These are phyloP conservation scores for Rubroshorea leprosula DNA, from an alignment of 345 rosid species.

Conservation along the genomic window DNA sequence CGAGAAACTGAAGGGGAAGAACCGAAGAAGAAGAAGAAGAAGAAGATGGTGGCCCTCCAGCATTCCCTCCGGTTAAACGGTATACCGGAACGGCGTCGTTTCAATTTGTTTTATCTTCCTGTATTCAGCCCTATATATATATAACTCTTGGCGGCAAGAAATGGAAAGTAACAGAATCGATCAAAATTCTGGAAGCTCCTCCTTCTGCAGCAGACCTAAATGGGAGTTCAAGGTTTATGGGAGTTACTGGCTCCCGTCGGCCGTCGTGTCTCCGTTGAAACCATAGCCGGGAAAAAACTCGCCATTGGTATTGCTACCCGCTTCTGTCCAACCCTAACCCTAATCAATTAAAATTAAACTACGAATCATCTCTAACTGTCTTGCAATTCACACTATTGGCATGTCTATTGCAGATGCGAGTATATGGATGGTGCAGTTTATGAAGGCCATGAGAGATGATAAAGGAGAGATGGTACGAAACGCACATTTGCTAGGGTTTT, in stretches of 20 bases:
- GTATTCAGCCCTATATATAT: no score
- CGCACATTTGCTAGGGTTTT: conserved; percentile 88
- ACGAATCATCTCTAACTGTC: not conserved
- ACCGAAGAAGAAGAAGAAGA: no score
- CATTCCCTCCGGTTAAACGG: no score
- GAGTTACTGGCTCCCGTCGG: conserved; percentile 88
- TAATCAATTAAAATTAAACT: conserved; percentile 22
- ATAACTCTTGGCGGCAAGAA: no score
- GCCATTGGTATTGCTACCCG: no score
- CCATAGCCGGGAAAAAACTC: conserved; percentile 81
- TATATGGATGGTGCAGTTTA: conserved; percentile 85
- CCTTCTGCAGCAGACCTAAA: conserved; percentile 8
- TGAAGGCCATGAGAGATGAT: conserved; percentile 97
- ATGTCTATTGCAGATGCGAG: not conserved
- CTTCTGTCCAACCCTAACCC: conserved; percentile 16
- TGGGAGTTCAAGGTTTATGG: conserved; percentile 82
- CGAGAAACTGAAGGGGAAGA: no score
- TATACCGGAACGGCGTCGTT: no score
- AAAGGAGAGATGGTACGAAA: conserved; percentile 88
- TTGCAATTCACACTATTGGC: not conserved
- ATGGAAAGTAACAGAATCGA: no score
- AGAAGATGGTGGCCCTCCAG: no score
- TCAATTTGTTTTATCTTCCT: no score
- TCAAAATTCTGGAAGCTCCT: not conserved
- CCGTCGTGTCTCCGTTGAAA: conserved; percentile 92